Base-by-base conservation (phyloP, 495 filamentous ascomycete genomes). In the Podospora pseudopauciseta region DNA sequence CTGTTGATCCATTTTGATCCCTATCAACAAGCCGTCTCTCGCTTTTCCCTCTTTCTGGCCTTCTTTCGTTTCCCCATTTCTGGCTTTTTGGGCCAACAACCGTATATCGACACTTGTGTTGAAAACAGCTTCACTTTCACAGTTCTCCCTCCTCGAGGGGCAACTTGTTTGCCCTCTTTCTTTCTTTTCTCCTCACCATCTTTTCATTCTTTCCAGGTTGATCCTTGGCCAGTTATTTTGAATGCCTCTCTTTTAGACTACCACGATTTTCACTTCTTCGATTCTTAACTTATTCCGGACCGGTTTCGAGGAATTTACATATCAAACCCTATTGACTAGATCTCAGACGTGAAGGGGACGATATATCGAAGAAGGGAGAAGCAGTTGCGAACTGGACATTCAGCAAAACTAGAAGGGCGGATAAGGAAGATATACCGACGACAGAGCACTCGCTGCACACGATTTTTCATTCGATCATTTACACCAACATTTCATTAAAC, bases 171-270 rank as follows among this genome's bases (percentile, higher is more conserved):
- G 67, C 69, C 60, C 60, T 63, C 65, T 57, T 66, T 58, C 61
- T 55, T 74, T 72, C 69, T 60, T 67, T 78, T 82, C 76, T 73
- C 78, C 76, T 78, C 80, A 53, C 78, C 27, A 26, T 32, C 30
- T 70, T 67, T 32, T 67, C 63, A 49, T 84, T 81, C 74, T 81
- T 79, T 80, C 81, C 27, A 79, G 81, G 82, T 84, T 83, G 82
- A 84, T 78, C 81, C 82, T 84, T 76, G 80, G 81, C 79, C 75
- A 63, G 9, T 61, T 49, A 19, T 49, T 63, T 58, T 58, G 61
- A 63, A 55, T 67, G 15, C 75, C 75, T 49, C 68, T 68, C 39
- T 66, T 69, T 32, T 58, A 61, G 64, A 67, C 72, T 53, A 74
- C 71, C 68, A 23, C 72, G 69, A 72, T 68, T 72, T 68, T 71